Evolutionary conservation across 805 yeast species (phyloP).

Genomic region (Pichia scutulata): DNA sequence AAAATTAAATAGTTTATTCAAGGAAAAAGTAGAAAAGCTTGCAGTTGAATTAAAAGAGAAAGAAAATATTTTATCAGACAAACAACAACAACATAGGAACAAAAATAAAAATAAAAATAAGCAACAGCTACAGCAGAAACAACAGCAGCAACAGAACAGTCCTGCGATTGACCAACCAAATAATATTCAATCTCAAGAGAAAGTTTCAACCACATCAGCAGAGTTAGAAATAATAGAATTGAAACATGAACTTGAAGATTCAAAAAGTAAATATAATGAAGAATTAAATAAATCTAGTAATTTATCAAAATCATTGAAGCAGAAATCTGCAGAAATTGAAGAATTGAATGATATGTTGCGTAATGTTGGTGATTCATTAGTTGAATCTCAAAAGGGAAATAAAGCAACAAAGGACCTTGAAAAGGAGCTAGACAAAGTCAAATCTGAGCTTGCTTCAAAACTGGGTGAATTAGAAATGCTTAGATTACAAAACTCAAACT

Average conservation of each 20-base stretch:
- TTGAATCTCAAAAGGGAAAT: slow-evolving; percentile 44
- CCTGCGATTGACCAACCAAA: too few relatives aligned
- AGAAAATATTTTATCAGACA: background rate
- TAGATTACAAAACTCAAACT: slow-evolving; percentile 31
- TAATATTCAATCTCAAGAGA: background rate
- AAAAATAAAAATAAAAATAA: slow-evolving; percentile 16
- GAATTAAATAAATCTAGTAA: slow-evolving; percentile 10
- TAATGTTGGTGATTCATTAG: slow-evolving; percentile 73
- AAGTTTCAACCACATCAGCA: background rate
- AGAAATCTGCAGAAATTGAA: slow-evolving; percentile 56
- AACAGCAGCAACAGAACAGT: slow-evolving; percentile 8
- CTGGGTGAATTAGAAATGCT: slow-evolving; percentile 24
- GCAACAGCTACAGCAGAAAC: slow-evolving; percentile 8
- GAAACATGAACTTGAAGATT: slow-evolving; percentile 20
- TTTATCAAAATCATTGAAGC: slow-evolving; percentile 27
- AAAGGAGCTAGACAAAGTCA: slow-evolving; percentile 1
- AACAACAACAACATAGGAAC: background rate
- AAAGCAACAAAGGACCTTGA: slow-evolving; percentile 4
- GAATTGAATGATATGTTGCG: slow-evolving; percentile 67
- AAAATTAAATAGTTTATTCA: slow-evolving; percentile 18
- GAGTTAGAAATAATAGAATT: slow-evolving; percentile 14
- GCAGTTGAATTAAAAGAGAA: slow-evolving; percentile 15
- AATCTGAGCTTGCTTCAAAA: slow-evolving; percentile 8
- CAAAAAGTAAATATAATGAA: slow-evolving; percentile 7
- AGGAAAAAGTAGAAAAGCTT: slow-evolving; percentile 20